A percentile compares a stretch with the other conserved stretches of the same genome.
These are phyloP conservation scores for Plasmodium billcollinsi DNA, from an alignment of 169 alveolate species.

Conservation along the genomic window DNA sequence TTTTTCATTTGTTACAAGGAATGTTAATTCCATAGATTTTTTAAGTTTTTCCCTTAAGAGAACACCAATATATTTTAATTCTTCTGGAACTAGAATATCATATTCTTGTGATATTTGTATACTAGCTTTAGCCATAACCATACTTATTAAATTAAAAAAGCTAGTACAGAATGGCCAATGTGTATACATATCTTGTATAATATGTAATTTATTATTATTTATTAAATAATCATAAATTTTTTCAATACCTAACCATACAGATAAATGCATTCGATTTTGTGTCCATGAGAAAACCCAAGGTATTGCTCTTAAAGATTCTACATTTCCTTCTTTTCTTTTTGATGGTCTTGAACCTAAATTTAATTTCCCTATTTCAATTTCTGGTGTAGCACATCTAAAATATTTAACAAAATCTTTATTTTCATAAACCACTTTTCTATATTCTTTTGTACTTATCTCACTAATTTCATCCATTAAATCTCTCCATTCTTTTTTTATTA, in stretches of 20 bases:
- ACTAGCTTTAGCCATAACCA: conserved; percentile 86
- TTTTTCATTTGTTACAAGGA: conserved; percentile 80
- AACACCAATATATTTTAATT: conserved; percentile 66
- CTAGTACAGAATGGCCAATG: conserved; percentile 89
- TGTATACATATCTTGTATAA: conserved; percentile 83
- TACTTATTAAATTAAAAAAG: conserved; percentile 87
- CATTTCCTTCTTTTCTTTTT: conserved; percentile 87
- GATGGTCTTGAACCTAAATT: conserved; percentile 90
- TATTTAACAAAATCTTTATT: conserved; percentile 85
- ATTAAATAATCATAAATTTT: conserved; percentile 77
- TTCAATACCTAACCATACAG: conserved; percentile 90
- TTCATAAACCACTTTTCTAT: conserved; percentile 82
- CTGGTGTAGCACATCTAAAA: conserved; percentile 89
- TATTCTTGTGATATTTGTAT: conserved; percentile 81
- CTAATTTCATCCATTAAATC: conserved; percentile 85
- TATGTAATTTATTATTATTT: conserved; percentile 45
- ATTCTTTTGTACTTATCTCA: conserved; percentile 82
- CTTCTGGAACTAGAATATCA: conserved; percentile 80
- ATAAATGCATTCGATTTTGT: conserved; percentile 87
- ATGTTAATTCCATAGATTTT: conserved; percentile 76
- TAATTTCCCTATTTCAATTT: conserved; percentile 86
- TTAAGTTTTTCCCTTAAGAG: conserved; percentile 61
- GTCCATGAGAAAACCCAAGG: conserved; percentile 94
- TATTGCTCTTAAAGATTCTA: conserved; percentile 90
- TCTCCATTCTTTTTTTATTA: conserved; percentile 82